phyloP scores from a whole-genome alignment of 177 flowering plant genomes.

The Telopea speciosissima region DNA sequence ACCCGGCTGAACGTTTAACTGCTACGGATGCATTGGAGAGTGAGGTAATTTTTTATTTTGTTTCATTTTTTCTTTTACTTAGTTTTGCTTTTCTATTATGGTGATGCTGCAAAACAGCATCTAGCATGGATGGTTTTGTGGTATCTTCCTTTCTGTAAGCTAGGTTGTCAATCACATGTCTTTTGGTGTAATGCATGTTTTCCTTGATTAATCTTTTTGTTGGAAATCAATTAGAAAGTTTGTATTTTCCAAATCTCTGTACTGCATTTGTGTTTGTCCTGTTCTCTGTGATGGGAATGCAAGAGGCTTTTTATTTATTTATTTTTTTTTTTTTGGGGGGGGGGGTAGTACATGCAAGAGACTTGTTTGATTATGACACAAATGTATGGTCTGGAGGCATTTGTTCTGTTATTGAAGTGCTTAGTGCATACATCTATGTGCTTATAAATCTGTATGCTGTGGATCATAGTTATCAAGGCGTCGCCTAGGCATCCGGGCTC shows the following conservation, averaged over 20 bases:
- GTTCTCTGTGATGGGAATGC: no score
- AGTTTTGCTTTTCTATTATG: background rate
- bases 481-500: no score
- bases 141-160: background rate
- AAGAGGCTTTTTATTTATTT: no score
- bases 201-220: background rate
- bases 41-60: conserved; percentile 42
- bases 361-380: no score
- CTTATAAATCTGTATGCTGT: no score
- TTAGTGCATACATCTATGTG: no score
- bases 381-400: no score
- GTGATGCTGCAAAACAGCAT: background rate
- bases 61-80: background rate
- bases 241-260: background rate
- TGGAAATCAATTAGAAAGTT: background rate
- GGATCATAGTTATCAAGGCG: no score
- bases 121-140: background rate
- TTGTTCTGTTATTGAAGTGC: no score
- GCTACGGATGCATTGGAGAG: conserved; percentile 71
- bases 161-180: background rate
- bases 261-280: background rate
- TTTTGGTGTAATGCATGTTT: background rate
- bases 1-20: conserved; percentile 65
- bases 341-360: no score
- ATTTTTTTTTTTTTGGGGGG: no score